Conservation (phyloP, 2,329 filamentous ascomycete species). For the Aspergillus ibericus region DNA sequence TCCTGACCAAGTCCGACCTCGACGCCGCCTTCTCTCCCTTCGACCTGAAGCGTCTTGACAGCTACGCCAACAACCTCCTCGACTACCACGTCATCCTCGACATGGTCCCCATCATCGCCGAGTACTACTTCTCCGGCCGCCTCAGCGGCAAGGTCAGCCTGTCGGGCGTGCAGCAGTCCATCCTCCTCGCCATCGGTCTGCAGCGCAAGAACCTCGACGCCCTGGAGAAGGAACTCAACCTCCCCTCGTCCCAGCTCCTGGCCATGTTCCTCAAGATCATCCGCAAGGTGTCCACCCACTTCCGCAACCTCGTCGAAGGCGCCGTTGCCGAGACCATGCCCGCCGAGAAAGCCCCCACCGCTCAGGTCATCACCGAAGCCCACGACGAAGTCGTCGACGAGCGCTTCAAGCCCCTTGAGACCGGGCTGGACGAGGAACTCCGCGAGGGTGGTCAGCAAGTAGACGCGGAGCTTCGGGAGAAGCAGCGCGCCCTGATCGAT, state of each 20-base stretch:
- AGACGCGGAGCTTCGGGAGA: conserved; percentile 67
- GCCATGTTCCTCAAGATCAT: conserved; percentile 98
- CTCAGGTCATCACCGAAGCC: conserved; percentile 54
- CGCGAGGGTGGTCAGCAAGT: conserved; percentile 79
- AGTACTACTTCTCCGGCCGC: conserved; percentile 79
- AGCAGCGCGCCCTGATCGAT: conserved; percentile 86
- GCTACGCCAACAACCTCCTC: conserved; percentile 93
- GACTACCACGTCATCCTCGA: conserved; percentile 98
- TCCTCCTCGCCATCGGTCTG: conserved; percentile 85
- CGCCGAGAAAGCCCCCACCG: conserved; percentile 46
- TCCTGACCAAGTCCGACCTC: conserved; percentile 72
- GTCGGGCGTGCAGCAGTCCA: conserved; percentile 78
- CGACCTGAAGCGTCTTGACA: conserved; percentile 91
- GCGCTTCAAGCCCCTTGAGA: conserved; percentile 69
- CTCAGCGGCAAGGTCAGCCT: conserved; percentile 68
- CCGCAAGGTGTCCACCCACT: conserved; percentile 78
- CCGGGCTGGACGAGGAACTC: conserved; percentile 75
- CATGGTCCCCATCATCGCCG: conserved; percentile 78
- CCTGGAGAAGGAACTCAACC: conserved; percentile 73
- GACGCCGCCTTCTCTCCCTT: conserved; percentile 81
- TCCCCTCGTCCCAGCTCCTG: conserved; percentile 76
- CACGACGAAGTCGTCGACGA: conserved; percentile 67
- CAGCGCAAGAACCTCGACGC: conserved; percentile 85
- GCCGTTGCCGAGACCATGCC: conserved; percentile 70
- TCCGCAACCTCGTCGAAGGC: conserved; percentile 71